Percentiles rank a stretch among this genome's conserved stretches.
Conservation (phyloP, 116 monocot genomes). For the Zostera marina region DNA sequence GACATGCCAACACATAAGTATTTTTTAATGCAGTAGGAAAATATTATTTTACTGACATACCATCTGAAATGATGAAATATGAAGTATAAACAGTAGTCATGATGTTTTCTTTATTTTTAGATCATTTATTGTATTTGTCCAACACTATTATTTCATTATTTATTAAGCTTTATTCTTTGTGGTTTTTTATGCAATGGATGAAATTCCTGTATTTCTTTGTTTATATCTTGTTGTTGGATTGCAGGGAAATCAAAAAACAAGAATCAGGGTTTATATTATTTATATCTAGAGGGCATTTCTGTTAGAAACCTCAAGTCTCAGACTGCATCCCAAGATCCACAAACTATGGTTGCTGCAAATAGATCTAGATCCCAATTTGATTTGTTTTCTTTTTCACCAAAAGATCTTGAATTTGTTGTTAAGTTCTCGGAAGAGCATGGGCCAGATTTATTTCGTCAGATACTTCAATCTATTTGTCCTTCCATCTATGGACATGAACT, state of each 20-base stretch:
- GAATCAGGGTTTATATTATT: slow-evolving; percentile 81
- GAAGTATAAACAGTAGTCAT: too few species aligned
- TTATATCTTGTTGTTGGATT: slow-evolving; percentile 3
- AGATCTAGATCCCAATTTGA: slow-evolving; percentile 25
- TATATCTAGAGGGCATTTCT: slow-evolving; percentile 93
- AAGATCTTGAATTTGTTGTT: slow-evolving; percentile 78
- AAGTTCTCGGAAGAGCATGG: slow-evolving; percentile 82
- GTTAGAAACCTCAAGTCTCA: slow-evolving; percentile 80
- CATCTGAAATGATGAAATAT: too few species aligned
- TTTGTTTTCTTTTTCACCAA: slow-evolving; percentile 58
- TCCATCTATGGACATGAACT: slow-evolving; percentile 99
- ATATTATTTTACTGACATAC: too few species aligned
- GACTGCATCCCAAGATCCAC: slow-evolving; percentile 31
- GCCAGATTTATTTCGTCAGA: slow-evolving; percentile 76
- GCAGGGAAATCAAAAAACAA: slow-evolving; percentile 87
- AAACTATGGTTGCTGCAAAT: slow-evolving; percentile 17
- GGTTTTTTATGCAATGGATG: too few species aligned
- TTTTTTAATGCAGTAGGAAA: too few species aligned
- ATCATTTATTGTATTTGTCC: too few species aligned
- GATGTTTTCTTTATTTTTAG: too few species aligned
- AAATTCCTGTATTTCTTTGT: not conserved
- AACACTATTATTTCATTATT: too few species aligned
- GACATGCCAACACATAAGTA: too few species aligned
- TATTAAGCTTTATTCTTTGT: too few species aligned
- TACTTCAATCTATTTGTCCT: slow-evolving; percentile 88